Evolutionary conservation across 805 yeast genomes (phyloP).

Genomic region (Candida verbasci): DNA sequence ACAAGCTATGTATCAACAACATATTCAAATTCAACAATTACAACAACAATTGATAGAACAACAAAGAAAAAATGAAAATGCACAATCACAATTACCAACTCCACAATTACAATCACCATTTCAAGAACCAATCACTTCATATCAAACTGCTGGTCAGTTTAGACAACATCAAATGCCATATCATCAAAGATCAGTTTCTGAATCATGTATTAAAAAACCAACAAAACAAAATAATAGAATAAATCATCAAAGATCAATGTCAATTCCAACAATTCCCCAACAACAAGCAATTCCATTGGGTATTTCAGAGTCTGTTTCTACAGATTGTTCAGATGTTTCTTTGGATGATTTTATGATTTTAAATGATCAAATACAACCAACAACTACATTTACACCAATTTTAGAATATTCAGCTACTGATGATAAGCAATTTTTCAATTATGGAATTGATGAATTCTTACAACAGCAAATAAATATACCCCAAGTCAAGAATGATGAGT

Average conservation of each 20-base stretch:
- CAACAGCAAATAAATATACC: constrained; percentile 1
- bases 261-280: constrained; percentile 6
- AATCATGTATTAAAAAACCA: constrained; percentile 12
- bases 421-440: constrained; percentile 1
- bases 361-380: constrained; percentile 17
- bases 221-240: constrained; percentile 2
- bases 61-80: constrained; percentile 12
- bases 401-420: constrained; percentile 21
- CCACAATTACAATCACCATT: constrained; percentile 11
- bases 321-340: constrained; percentile 10
- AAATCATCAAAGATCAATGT: constrained; percentile 3
- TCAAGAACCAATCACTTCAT: constrained; percentile 14
- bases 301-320: constrained; percentile 1
- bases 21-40: constrained; percentile 19
- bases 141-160: constrained; percentile 11
- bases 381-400: constrained; percentile 14
- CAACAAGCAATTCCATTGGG: background rate
- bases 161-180: constrained; percentile 15
- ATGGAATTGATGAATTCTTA: constrained; percentile 21
- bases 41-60: constrained; percentile 21
- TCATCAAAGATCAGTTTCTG: constrained; percentile 23
- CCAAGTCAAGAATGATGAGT: constrained; percentile 21
- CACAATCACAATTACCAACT: constrained; percentile 6
- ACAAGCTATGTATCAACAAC: constrained; percentile 20
- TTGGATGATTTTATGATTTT: constrained; percentile 27